Conservation (phyloP, 2,329 filamentous ascomycete genomes). For the Whalleya microplaca region DNA sequence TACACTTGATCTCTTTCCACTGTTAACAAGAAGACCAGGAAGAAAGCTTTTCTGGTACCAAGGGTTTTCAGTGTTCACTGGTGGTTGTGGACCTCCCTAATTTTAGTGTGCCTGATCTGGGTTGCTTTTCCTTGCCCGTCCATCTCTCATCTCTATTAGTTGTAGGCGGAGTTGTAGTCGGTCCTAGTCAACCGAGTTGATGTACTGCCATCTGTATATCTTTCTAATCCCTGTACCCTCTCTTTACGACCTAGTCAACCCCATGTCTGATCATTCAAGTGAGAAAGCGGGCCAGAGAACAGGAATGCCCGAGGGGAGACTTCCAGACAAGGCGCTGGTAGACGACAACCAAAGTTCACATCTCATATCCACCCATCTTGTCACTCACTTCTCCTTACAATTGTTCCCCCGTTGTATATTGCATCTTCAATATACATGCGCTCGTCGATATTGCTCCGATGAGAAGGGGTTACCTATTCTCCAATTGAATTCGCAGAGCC, state of each 20-base stretch:
- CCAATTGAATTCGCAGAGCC: conserved; percentile 42
- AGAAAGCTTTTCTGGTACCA: conserved; percentile 5
- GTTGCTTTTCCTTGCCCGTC: conserved; percentile 13
- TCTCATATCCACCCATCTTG: conserved; percentile 30
- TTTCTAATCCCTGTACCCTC: conserved; percentile 28
- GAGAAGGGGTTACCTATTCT: conserved; percentile 38
- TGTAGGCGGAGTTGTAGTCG: conserved; percentile 21
- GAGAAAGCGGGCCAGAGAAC: conserved; percentile 34
- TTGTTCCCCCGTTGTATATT: conserved; percentile 46
- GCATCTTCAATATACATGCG: conserved; percentile 46
- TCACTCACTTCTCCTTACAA: conserved; percentile 30
- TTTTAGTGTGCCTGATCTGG: conserved; percentile 19
- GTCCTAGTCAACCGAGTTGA: conserved; percentile 26
- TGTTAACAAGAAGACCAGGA: conserved; percentile 1
- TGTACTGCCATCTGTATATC: conserved; percentile 16
- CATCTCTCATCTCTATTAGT: conserved; percentile 1
- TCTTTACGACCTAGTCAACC: conserved; percentile 23
- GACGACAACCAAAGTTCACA: conserved; percentile 31
- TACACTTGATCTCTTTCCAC: conserved; percentile 1
- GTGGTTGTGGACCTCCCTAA: conserved; percentile 18
- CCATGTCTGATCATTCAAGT: conserved; percentile 31
- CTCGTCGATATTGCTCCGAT: conserved; percentile 47
- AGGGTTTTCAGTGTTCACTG: conserved; percentile 19
- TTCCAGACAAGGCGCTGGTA: conserved; percentile 26
- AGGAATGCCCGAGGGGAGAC: conserved; percentile 30